Percentiles rank a stretch among this genome's conserved stretches.
These are phyloP conservation scores for Phaseolus lunatus DNA, from an alignment of 306 rosid species.

Conservation along the genomic window DNA sequence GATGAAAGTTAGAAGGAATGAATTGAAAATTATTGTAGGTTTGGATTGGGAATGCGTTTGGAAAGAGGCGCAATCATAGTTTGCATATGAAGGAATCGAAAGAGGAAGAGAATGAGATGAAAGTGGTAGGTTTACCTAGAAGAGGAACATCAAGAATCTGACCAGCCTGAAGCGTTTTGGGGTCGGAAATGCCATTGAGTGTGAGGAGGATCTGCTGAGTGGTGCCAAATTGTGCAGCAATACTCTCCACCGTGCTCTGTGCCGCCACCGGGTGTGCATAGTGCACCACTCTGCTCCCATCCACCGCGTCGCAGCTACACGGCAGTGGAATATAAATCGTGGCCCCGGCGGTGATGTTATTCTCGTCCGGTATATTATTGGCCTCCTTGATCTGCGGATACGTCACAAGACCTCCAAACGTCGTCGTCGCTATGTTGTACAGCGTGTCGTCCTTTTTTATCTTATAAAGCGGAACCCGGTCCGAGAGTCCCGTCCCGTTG, in stretches of 20 bases:
- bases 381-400: constrained; percentile 51
- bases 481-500: constrained; percentile 60
- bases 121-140: constrained; percentile 49
- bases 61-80: too few relatives aligned
- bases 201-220: constrained; percentile 49
- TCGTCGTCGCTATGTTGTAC: constrained; percentile 52
- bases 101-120: neutral
- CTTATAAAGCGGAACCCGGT: constrained; percentile 54
- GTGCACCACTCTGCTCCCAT: constrained; percentile 60
- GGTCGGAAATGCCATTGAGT: constrained; percentile 59
- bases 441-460: constrained; percentile 54
- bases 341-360: constrained; percentile 46
- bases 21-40: too few relatives aligned
- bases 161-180: constrained; percentile 49
- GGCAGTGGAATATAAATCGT: constrained; percentile 75
- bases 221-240: constrained; percentile 59
- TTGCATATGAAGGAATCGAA: neutral
- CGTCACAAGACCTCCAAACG: constrained; percentile 54
- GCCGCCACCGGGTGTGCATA: constrained; percentile 53
- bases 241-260: constrained; percentile 40
- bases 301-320: constrained; percentile 85
- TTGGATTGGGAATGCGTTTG: too few relatives aligned
- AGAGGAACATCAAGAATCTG: constrained; percentile 89
- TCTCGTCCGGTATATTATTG: constrained; percentile 38
- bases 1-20: too few relatives aligned